These are phyloP conservation scores for Clathrospora elynae DNA, from an alignment of 2,329 filamentous ascomycete genomes.

Conservation along the genomic window DNA sequence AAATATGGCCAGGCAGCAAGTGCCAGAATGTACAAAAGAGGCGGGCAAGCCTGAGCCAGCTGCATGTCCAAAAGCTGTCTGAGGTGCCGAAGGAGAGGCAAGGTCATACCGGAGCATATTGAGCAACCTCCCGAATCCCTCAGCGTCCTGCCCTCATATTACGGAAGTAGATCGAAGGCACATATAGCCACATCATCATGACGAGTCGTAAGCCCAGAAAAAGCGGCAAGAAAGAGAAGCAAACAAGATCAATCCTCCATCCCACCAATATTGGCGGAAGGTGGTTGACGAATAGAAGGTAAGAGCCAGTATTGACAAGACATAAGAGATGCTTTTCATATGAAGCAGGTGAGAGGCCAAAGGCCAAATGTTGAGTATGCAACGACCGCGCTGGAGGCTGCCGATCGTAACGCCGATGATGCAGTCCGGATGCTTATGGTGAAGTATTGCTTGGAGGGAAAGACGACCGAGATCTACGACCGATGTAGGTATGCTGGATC, in stretches of 20 bases:
- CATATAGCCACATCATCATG: constrained; percentile 37
- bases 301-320: constrained; percentile 32
- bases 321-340: constrained; percentile 43
- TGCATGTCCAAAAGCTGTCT: constrained; percentile 1
- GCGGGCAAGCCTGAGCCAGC: constrained; percentile 15
- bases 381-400: constrained; percentile 28
- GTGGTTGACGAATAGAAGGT: constrained; percentile 22
- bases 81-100: background rate
- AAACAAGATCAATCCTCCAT: constrained; percentile 18
- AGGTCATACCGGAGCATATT: background rate
- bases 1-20: constrained; percentile 25
- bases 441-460: constrained; percentile 29
- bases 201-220: constrained; percentile 27
- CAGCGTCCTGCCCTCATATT: constrained; percentile 22
- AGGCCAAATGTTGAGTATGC: constrained; percentile 29
- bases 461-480: constrained; percentile 26
- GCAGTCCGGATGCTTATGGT: constrained; percentile 31
- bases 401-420: constrained; percentile 44
- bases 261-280: constrained; percentile 18
- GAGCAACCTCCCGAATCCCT: background rate
- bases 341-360: constrained; percentile 25
- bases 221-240: constrained; percentile 20
- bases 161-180: constrained; percentile 32
- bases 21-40: constrained; percentile 36
- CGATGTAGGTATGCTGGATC: constrained; percentile 30